Evolutionary conservation across 2,329 filamentous ascomycete genomes (phyloP).

Genomic region (Ceratocystis huliohia): DNA sequence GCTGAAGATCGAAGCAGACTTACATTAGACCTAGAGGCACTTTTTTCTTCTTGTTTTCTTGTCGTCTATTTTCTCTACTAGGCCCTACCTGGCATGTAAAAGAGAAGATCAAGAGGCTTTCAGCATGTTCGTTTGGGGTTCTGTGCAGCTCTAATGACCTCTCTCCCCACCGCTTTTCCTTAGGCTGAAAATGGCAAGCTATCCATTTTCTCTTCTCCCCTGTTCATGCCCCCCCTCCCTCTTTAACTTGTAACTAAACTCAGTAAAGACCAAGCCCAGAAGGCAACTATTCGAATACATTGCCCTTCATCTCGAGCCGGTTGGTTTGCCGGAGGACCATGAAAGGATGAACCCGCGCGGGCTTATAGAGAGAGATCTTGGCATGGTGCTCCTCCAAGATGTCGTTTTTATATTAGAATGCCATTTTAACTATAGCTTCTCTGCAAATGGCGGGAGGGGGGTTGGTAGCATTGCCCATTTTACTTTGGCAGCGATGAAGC

Average conservation of each 20-base stretch:
- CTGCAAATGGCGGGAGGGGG: not conserved
- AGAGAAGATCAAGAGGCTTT: not conserved
- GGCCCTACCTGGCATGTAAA: not conserved
- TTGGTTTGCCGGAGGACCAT: not conserved
- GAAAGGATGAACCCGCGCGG: constrained; percentile 2
- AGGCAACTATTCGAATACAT: too few species aligned
- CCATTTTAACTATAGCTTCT: not conserved
- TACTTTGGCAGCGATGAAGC: not conserved
- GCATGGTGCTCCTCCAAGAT: not conserved
- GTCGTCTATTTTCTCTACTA: not conserved
- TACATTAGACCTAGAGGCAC: not conserved
- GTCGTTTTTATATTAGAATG: not conserved
- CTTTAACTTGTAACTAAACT: not conserved
- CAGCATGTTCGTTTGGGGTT: not conserved
- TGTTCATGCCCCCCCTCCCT: not conserved
- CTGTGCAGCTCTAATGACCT: not conserved
- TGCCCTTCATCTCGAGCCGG: not conserved
- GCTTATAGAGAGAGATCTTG: not conserved
- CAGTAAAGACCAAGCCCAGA: too few species aligned
- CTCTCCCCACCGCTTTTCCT: not conserved
- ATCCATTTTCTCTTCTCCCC: not conserved
- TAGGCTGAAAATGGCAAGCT: not conserved
- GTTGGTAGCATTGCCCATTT: not conserved
- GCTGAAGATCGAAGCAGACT: not conserved
- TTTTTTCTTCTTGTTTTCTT: not conserved